Base-by-base conservation (phyloP, 2,329 filamentous ascomycete species). In the Cytospora leucostoma region DNA sequence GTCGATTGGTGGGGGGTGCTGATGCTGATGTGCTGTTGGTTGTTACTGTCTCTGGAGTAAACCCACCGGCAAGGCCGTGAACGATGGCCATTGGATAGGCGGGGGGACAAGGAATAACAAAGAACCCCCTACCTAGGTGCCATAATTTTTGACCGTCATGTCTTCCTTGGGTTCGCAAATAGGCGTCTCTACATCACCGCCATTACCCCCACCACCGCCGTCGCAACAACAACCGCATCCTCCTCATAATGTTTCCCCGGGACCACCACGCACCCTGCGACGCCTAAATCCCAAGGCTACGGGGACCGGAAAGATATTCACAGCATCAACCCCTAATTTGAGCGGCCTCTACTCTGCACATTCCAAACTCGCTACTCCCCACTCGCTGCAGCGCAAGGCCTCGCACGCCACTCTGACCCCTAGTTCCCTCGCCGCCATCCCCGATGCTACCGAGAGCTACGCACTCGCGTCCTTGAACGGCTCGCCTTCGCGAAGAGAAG, bases 401-500 rank as follows among this genome's bases (percentile, higher is more conserved):
- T 92, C 89, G 56, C 79, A 91, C 67, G 88, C 87, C 66, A 86
- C 89, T 56, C 82, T 93, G 67, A 91, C 88, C 58, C 79, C 80
- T 65, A 79, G 79, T 71, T 86, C 86, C 33, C 80, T 89, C 61
- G 86, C 87, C 67, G 79, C 83, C 65, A 88, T 89, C 67, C 87
- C 87, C 70, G 86, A 89, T 85, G 85, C 84, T 69, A 86, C 80
- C 74, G 83, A 85, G 74, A 84, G 79, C 70, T 88, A 88, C 82
- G 83, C 81, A 68, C 75, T 86, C 71, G 80, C 83, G 73, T 82
- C 82, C 65, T 70, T 84, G 71, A 76, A 78, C 70, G 77, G 80
- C 70, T 75, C 71, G 76, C 66, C 72, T 72, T 71, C 68, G 51
- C 64, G 68, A 50, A 68, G 68, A 62, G 70, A 70, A 70, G 74